These are phyloP conservation scores for Phytophthora idaei DNA, from an alignment of 352 stramenopile genomes.

Conservation along the genomic window DNA sequence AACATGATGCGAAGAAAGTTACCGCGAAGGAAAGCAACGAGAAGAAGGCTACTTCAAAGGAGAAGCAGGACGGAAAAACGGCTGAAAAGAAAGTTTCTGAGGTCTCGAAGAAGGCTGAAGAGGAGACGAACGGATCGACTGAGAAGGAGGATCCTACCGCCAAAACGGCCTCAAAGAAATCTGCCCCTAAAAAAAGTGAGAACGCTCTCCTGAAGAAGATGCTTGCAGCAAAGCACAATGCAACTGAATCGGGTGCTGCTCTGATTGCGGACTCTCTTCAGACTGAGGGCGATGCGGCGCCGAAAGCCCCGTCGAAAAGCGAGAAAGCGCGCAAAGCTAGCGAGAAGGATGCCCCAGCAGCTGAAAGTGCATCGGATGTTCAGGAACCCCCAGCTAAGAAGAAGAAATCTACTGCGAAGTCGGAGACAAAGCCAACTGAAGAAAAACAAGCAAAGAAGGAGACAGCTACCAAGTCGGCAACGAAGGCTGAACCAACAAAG, in stretches of 20 bases:
- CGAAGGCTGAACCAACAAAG: conserved; percentile 17
- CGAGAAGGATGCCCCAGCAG: conserved; percentile 16
- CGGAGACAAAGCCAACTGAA: conserved; percentile 3
- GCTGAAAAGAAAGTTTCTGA: conserved; percentile 12
- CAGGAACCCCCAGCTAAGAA: conserved; percentile 34
- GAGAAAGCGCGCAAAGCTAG: conserved; percentile 30
- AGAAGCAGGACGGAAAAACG: conserved; percentile 15
- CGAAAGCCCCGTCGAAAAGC: conserved; percentile 17
- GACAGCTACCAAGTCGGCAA: conserved; percentile 8
- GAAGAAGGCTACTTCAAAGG: conserved; percentile 15
- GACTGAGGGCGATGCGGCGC: neutral
- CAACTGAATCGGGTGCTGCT: conserved; percentile 29
- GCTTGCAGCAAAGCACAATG: conserved; percentile 34
- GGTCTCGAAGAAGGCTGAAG: neutral
- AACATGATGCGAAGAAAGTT: conserved; percentile 9
- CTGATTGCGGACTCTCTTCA: conserved; percentile 27
- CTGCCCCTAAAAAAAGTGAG: conserved; percentile 32
- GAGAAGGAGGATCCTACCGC: conserved; percentile 6
- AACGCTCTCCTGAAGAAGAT: conserved; percentile 43
- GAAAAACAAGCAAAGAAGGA: conserved; percentile 32
- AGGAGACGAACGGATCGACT: conserved; percentile 20
- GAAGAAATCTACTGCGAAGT: conserved; percentile 31
- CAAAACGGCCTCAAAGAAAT: conserved; percentile 27
- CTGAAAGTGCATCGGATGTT: conserved; percentile 7
- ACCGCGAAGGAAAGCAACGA: neutral